Evolutionary conservation across 164 flowering plant genomes (phyloP).

Genomic region (Chimonanthus salicifolius): DNA sequence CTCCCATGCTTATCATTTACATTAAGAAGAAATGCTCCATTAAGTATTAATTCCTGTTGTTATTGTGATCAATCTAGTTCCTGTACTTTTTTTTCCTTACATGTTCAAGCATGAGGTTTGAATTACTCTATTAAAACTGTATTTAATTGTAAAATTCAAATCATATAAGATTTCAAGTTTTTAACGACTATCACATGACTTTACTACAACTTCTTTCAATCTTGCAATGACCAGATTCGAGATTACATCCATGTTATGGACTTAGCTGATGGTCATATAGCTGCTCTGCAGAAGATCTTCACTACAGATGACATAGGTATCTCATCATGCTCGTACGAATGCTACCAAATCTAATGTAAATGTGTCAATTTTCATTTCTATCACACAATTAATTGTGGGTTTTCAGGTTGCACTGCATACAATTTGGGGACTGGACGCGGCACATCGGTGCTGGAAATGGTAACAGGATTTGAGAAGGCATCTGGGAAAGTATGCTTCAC

Average conservation of each 20-base stretch:
- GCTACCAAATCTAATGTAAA: not conserved
- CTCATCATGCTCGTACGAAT: not conserved
- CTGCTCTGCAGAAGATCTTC: constrained; percentile 65
- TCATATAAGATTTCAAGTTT: no score
- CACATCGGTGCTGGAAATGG: constrained; percentile 75
- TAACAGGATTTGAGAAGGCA: constrained; percentile 69
- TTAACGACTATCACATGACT: no score
- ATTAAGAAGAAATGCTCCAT: not conserved
- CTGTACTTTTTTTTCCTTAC: not conserved
- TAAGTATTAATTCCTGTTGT: not conserved
- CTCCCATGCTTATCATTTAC: not conserved
- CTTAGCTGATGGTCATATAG: constrained; percentile 84
- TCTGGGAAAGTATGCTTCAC: constrained; percentile 52
- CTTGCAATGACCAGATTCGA: constrained; percentile 42
- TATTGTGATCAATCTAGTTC: not conserved
- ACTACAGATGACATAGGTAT: constrained; percentile 51
- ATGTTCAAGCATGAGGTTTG: not conserved
- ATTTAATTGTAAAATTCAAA: not conserved
- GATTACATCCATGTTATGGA: constrained; percentile 91
- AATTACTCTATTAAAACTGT: not conserved
- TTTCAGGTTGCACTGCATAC: constrained; percentile 60
- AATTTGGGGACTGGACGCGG: constrained; percentile 77
- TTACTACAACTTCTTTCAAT: not conserved
- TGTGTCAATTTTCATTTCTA: not conserved
- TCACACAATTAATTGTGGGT: not conserved